These are phyloP conservation scores for Ophiocordyceps sinensis DNA, from an alignment of 2,329 filamentous ascomycete genomes.

Conservation along the genomic window DNA sequence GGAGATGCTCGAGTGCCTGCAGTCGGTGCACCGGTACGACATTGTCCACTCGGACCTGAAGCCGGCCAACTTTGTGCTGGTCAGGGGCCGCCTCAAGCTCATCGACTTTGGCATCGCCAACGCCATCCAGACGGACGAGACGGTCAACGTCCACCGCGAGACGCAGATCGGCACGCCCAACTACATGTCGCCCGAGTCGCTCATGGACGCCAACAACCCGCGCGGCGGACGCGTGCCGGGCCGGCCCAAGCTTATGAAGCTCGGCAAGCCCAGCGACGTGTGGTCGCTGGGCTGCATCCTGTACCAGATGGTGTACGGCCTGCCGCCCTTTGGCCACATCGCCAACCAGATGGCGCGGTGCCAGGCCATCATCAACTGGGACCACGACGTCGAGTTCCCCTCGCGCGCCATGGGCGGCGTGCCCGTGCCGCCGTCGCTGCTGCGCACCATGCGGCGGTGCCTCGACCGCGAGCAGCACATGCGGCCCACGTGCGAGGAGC, in stretches of 20 bases:
- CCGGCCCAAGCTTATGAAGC: constrained; percentile 69
- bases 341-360: constrained; percentile 74
- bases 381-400: constrained; percentile 59
- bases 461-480: constrained; percentile 46
- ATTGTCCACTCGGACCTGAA: constrained; percentile 97
- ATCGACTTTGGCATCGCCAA: constrained; percentile 99
- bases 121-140: constrained; percentile 88
- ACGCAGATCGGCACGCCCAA: constrained; percentile 92
- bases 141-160: constrained; percentile 93
- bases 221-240: constrained; percentile 27
- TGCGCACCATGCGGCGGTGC: constrained; percentile 48
- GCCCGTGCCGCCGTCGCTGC: constrained; percentile 41
- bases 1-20: constrained; percentile 94
- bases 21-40: constrained; percentile 75
- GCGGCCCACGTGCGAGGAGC: constrained; percentile 48
- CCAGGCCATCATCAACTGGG: constrained; percentile 71
- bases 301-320: constrained; percentile 96
- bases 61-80: constrained; percentile 90
- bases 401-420: constrained; percentile 52
- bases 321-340: constrained; percentile 89
- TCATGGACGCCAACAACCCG: constrained; percentile 70
- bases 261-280: constrained; percentile 90
- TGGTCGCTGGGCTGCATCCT: constrained; percentile 95
- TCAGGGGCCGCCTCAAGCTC: constrained; percentile 79
- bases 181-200: constrained; percentile 94